phyloP scores from a whole-genome alignment of 2,329 filamentous ascomycete species.

The Keithomyces neogunnii region DNA sequence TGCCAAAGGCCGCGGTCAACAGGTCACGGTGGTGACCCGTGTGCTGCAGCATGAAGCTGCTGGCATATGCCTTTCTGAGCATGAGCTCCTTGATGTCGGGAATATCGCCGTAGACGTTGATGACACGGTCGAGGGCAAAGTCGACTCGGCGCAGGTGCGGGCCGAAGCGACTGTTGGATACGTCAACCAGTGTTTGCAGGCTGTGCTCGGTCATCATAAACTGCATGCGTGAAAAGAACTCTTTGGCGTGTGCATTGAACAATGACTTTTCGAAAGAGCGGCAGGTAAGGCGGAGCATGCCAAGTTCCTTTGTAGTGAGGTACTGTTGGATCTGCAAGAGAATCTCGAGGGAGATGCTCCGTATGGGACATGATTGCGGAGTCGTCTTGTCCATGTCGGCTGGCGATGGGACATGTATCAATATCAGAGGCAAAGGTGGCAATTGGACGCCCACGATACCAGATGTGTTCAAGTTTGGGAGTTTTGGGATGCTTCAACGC shows the following conservation, averaged over 20 bases:
- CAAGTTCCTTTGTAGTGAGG: constrained; percentile 48
- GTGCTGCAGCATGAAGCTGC: constrained; percentile 22
- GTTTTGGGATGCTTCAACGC: too few species aligned
- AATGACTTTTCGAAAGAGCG: constrained; percentile 44
- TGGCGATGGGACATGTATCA: neutral
- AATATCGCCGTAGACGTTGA: constrained; percentile 5
- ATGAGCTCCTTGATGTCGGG: constrained; percentile 8
- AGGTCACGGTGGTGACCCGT: constrained; percentile 43
- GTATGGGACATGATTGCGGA: constrained; percentile 13
- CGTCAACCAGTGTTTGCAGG: constrained; percentile 43
- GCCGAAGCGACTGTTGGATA: constrained; percentile 37
- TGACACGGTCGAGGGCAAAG: constrained; percentile 20
- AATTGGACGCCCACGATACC: too few species aligned
- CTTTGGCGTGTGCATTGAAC: constrained; percentile 46
- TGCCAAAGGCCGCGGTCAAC: constrained; percentile 46
- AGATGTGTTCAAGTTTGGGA: too few species aligned
- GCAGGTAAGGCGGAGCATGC: constrained; percentile 45
- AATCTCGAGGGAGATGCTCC: constrained; percentile 48
- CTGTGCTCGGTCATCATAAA: constrained; percentile 55
- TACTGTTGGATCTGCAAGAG: constrained; percentile 44
- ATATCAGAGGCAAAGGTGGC: too few species aligned
- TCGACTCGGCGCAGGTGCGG: constrained; percentile 28
- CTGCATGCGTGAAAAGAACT: constrained; percentile 59
- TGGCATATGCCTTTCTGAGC: constrained; percentile 13
- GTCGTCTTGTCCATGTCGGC: neutral